phyloP scores from a whole-genome alignment of 176 grass and related monocot genomes.

The Eragrostis nindensis region DNA sequence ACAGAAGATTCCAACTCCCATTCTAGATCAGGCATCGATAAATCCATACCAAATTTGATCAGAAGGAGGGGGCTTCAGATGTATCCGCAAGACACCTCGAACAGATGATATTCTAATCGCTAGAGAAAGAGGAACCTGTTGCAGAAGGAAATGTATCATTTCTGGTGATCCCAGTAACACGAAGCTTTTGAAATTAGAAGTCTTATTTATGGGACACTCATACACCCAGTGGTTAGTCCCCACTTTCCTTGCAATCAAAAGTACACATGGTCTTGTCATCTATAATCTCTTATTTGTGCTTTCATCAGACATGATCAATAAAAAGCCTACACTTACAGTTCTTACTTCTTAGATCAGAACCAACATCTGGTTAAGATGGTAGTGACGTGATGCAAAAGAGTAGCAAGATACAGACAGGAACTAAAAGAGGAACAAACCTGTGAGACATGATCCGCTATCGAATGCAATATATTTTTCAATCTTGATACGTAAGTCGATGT shows the following conservation, averaged over 20 bases:
- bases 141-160: slow-evolving; percentile 27
- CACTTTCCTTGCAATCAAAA: background rate
- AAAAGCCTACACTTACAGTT: background rate
- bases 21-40: slow-evolving; percentile 82
- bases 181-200: background rate
- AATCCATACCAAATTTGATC: slow-evolving; percentile 98
- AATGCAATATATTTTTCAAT: slow-evolving; percentile 88
- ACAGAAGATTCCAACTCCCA: slow-evolving; percentile 89
- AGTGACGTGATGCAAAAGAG: background rate
- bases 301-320: slow-evolving; percentile 18
- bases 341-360: background rate
- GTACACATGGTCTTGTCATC: background rate
- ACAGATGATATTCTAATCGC: slow-evolving; percentile 70
- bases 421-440: slow-evolving; percentile 61
- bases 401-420: slow-evolving; percentile 13
- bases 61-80: slow-evolving; percentile 86
- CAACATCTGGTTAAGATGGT: background rate
- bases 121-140: slow-evolving; percentile 87
- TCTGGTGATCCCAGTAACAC: background rate
- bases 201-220: background rate
- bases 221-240: background rate
- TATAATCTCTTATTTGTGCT: background rate
- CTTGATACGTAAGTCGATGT: slow-evolving; percentile 70
- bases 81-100: slow-evolving; percentile 70
- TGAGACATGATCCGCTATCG: slow-evolving; percentile 94